Base-by-base conservation (phyloP, 495 filamentous ascomycete genomes). In the Trichoderma reesei region DNA sequence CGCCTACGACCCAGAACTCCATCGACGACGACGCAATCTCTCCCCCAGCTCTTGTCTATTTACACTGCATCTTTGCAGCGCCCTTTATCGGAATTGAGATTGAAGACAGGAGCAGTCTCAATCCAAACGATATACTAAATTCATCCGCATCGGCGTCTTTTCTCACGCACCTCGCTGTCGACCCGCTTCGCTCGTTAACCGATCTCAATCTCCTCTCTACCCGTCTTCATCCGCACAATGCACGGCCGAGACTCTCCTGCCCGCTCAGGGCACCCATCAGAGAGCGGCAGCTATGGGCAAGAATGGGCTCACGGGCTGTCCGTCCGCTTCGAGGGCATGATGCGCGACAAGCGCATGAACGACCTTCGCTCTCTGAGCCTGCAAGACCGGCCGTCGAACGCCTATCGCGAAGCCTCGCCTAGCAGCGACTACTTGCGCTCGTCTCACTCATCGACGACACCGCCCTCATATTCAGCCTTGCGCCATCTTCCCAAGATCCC, bases 401-500 rank as follows among this genome's bases (percentile, higher is more conserved):
- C 66, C 37, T 79, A 78, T 60, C 71, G 77, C 13, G 71, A 72
- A 38, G 72, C 72, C 13, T 66, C 76, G 51, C 71, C 75, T 26
- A 71, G 69, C 13, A 67, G 76, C 6, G 70, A 69, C 63, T 26
- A 56, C 20, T 56, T 33, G 9, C 9, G 31, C 31, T 31, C 31
- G 16, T 56, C 51, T 8, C 71, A 75, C 61, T 75, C 80, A 64
- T 75, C 78, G 8, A 74, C 76, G 48, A 74, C 82, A 63, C 83
- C 84, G 33, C 81, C 88, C 3, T 84, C 85, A 1, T 88, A 89
- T 68, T 83, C 85, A 3, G 84, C 86, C 13, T 72, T 89, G 20
- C 84, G 87, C 48, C 88, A 89, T 66, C 78, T 93, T 33, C 92
- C 94, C 48, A 88, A 89, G 67, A 81, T 96, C 41, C 91, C 94